Evolutionary conservation across 2,329 filamentous ascomycete species (phyloP).

Genomic region (Monilinia fructicola): DNA sequence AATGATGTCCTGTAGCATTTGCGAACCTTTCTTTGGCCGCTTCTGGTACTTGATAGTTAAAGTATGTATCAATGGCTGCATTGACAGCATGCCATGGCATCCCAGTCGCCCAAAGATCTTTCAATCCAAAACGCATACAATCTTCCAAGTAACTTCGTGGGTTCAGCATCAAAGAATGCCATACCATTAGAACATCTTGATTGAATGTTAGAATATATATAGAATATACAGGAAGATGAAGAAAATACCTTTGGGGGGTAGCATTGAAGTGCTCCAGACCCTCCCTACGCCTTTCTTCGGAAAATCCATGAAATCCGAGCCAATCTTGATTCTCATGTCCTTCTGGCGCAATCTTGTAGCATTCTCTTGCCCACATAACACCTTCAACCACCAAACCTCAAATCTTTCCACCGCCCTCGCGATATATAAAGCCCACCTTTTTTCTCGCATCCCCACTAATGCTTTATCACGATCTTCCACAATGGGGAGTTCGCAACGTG

Average conservation of each 20-base stretch:
- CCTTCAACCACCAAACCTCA: slow-evolving; percentile 58
- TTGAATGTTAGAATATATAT: slow-evolving; percentile 15
- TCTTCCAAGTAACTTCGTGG: slow-evolving; percentile 74
- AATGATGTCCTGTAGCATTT: slow-evolving; percentile 49
- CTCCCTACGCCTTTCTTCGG: slow-evolving; percentile 20
- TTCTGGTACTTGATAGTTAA: slow-evolving; percentile 54
- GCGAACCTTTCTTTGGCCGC: slow-evolving; percentile 51
- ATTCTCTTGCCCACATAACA: slow-evolving; percentile 30
- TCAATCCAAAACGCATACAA: slow-evolving; percentile 57
- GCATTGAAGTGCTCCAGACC: slow-evolving; percentile 40
- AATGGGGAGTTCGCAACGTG: slow-evolving; percentile 38
- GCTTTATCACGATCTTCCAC: slow-evolving; percentile 41
- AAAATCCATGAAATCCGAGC: slow-evolving; percentile 21
- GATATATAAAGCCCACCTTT: slow-evolving; percentile 70
- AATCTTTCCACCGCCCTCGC: slow-evolving; percentile 67
- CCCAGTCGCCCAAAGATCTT: slow-evolving; percentile 58
- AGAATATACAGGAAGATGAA: background rate
- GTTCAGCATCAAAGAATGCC: slow-evolving; percentile 78
- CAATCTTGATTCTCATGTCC: slow-evolving; percentile 27
- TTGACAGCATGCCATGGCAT: slow-evolving; percentile 66
- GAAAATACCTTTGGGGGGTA: slow-evolving; percentile 57
- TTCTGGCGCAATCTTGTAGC: slow-evolving; percentile 32
- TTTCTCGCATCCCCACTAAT: slow-evolving; percentile 60
- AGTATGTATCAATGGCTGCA: slow-evolving; percentile 56
- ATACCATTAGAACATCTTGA: slow-evolving; percentile 73